Base-by-base conservation (phyloP, 768 basidiomycete species). In the Suillus subaureus region DNA sequence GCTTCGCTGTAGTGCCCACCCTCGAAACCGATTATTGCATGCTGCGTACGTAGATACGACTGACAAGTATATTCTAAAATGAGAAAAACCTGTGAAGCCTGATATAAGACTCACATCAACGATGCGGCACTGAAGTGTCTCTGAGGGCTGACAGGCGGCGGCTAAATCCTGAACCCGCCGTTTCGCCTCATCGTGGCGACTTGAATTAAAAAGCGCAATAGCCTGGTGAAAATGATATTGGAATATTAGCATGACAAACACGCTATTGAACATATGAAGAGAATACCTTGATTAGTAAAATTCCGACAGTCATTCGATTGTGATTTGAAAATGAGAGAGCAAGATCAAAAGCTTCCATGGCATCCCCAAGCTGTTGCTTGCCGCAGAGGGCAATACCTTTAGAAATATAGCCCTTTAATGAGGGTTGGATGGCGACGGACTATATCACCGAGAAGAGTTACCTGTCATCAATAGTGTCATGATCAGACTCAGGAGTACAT, bases 321-420 rank as follows among this genome's bases (percentile, higher is more conserved):
- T 21, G 2, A n/a, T 37, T 23, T n/a, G 33, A 56, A 37, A 37
- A 37, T 15, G n/a, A 23, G n/a, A 15, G 13, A 13, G 28, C 55
- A 15, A 56, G 55, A 37, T 56, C 55, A 56, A 56, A 56, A 23
- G 55, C 33, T 56, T 35, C n/a, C 35, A 23, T 23, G 12, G 47
- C 47, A 23, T 49, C 47, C 47, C n/a, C 23, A 49, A 49, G n/a
- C 13, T 13, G 47, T 23, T 23, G 47, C 55, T 56, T 56, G 33
- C 35, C 55, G 12, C 33, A 56, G 33, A 56, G 55, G 55, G 33
- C 55, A 56, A 56, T 56, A 3, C 55, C 55, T 21, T 56, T 56
- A 4, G 21, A 37, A 23, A 56, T 23, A 4, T 56, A 56, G 11
- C 55, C 33, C 12, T n/a, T 33, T 33, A 33, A 33, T 33, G 31